Evolutionary conservation across 1,284 basidiomycete genomes (phyloP).

Genomic region (Kwoniella shivajii): DNA sequence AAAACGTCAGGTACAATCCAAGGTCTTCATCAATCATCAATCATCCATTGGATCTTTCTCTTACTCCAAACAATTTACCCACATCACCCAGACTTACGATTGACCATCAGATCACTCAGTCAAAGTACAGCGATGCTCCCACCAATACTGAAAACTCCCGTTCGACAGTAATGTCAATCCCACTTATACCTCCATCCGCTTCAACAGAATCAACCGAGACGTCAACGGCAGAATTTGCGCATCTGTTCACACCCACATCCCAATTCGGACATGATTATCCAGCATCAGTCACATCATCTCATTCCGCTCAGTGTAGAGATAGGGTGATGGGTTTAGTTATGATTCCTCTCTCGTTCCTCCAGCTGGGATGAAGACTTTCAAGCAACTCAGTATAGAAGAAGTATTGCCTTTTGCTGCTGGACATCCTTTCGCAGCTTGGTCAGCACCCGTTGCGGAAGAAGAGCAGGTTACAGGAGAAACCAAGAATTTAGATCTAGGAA

Average conservation of each 20-base stretch:
- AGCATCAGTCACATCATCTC: conserved; percentile 13
- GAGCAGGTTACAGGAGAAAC: background rate
- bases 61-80: background rate
- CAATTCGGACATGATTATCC: conserved; percentile 3
- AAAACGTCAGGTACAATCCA: background rate
- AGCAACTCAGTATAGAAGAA: conserved; percentile 26
- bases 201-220: conserved; percentile 10
- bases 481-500: background rate
- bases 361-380: conserved; percentile 12
- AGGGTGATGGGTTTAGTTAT: conserved; percentile 21
- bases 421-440: conserved; percentile 33
- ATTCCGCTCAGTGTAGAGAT: conserved; percentile 19
- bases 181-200: conserved; percentile 4
- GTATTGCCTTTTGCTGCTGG: conserved; percentile 29
- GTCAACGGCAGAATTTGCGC: conserved; percentile 18
- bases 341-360: conserved; percentile 5
- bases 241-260: conserved; percentile 22
- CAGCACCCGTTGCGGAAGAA: conserved; percentile 3
- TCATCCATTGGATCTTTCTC: background rate
- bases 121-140: background rate
- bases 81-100: background rate
- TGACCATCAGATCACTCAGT: background rate
- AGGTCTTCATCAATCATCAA: background rate
- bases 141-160: background rate
- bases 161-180: conserved; percentile 1